Evolutionary conservation across 208 protist species (phyloP).

Genomic region (Crithidia bombi): DNA sequence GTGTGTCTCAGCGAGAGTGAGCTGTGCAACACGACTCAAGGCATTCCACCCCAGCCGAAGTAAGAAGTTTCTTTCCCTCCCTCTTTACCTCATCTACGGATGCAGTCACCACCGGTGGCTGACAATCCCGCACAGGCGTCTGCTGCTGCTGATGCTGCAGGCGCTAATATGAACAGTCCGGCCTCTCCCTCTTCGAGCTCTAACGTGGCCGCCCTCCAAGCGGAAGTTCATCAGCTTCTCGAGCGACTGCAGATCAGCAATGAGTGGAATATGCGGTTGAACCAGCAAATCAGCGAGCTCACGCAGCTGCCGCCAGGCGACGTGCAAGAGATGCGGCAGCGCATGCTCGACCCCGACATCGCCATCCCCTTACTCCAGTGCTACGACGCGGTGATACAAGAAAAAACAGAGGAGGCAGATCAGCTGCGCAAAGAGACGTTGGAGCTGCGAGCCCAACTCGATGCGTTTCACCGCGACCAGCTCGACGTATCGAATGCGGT

Average conservation of each 20-base stretch:
- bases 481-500: slow-evolving; percentile 45
- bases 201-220: slow-evolving; percentile 31
- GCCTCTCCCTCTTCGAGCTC: background rate
- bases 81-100: too few species aligned
- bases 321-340: slow-evolving; percentile 56
- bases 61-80: too few species aligned
- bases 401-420: slow-evolving; percentile 66
- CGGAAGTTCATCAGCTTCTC: slow-evolving; percentile 50
- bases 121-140: background rate
- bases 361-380: slow-evolving; percentile 85
- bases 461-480: slow-evolving; percentile 36
- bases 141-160: background rate
- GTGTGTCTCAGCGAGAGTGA: too few species aligned
- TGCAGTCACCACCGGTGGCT: background rate
- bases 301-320: slow-evolving; percentile 70
- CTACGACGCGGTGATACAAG: slow-evolving; percentile 83
- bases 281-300: slow-evolving; percentile 76
- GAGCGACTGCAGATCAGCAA: slow-evolving; percentile 74
- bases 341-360: slow-evolving; percentile 85
- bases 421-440: slow-evolving; percentile 39
- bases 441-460: slow-evolving; percentile 31
- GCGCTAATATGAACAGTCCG: background rate
- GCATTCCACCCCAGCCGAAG: too few species aligned
- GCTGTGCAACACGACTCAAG: too few species aligned
- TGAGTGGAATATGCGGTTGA: slow-evolving; percentile 83